Percentiles rank a stretch among this genome's conserved stretches.
Evolutionary conservation across 192 early-diverging fungal genomes (phyloP).

Genomic region (Coemansia reversa): DNA sequence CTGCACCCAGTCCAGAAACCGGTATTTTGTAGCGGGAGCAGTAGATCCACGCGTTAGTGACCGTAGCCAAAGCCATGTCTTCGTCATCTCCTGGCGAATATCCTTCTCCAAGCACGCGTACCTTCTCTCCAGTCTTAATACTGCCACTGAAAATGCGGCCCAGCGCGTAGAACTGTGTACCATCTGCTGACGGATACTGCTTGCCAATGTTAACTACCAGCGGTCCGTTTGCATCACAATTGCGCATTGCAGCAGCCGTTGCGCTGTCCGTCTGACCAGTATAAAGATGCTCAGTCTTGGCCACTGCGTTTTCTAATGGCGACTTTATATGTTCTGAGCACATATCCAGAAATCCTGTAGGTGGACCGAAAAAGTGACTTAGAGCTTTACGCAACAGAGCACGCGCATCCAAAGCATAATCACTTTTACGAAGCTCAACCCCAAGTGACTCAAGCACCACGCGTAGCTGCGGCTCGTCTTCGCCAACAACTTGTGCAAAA

Average conservation of each 20-base stretch:
- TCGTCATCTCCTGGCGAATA: constrained; percentile 93
- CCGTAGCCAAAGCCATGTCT: constrained; percentile 78
- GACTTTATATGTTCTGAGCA: constrained; percentile 73
- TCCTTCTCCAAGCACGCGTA: constrained; percentile 89
- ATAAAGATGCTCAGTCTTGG: constrained; percentile 63
- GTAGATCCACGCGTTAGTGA: constrained; percentile 71
- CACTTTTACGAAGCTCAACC: constrained; percentile 75
- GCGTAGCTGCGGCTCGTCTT: constrained; percentile 63
- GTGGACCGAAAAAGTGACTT: constrained; percentile 87
- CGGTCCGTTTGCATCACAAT: constrained; percentile 85
- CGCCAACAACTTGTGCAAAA: constrained; percentile 66
- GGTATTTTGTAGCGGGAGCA: constrained; percentile 80
- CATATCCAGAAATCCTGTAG: constrained; percentile 91
- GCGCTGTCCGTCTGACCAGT: constrained; percentile 61
- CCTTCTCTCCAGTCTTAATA: constrained; percentile 68
- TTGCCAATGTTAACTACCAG: constrained; percentile 92
- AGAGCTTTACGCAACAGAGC: constrained; percentile 80
- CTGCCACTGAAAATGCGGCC: constrained; percentile 95
- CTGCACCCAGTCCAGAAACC: constrained; percentile 76
- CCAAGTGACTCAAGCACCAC: constrained; percentile 72
- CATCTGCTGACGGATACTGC: constrained; percentile 84
- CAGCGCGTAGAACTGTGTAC: constrained; percentile 83
- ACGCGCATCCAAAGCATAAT: constrained; percentile 80
- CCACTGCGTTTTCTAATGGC: constrained; percentile 71
- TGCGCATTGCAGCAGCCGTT: constrained; percentile 67